Percentiles rank a stretch among this genome's conserved stretches.
Evolutionary conservation across 2,329 filamentous ascomycete species (phyloP).

Genomic region (Epichloe aotearoae): DNA sequence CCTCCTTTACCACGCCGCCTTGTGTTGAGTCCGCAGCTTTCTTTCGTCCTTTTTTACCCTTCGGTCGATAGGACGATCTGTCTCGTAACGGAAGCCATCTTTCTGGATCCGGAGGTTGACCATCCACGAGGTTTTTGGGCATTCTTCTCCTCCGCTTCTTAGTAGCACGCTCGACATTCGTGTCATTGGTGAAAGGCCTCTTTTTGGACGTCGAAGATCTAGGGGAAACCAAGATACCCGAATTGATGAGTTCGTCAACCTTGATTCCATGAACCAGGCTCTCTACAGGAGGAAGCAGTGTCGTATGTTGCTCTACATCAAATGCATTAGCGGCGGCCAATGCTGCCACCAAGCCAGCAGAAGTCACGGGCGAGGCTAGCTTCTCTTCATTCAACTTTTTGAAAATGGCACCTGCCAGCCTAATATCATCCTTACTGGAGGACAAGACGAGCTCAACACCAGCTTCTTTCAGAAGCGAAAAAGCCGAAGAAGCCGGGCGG

Average conservation of each 20-base stretch:
- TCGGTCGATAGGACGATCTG: slow-evolving; percentile 75
- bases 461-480: slow-evolving; percentile 66
- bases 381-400: slow-evolving; percentile 53
- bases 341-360: slow-evolving; percentile 77
- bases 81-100: slow-evolving; percentile 87
- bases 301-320: slow-evolving; percentile 40
- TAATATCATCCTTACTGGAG: slow-evolving; percentile 51
- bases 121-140: slow-evolving; percentile 62
- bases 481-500: slow-evolving; percentile 31
- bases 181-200: slow-evolving; percentile 25
- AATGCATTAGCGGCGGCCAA: slow-evolving; percentile 49
- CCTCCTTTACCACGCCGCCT: slow-evolving; percentile 67
- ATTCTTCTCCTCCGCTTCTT: slow-evolving; percentile 49
- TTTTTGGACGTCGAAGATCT: slow-evolving; percentile 33
- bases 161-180: slow-evolving; percentile 26
- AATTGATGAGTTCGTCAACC: slow-evolving; percentile 47
- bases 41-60: slow-evolving; percentile 81
- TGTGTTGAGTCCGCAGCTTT: slow-evolving; percentile 68
- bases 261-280: slow-evolving; percentile 49
- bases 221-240: slow-evolving; percentile 41
- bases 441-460: slow-evolving; percentile 74
- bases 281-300: slow-evolving; percentile 47
- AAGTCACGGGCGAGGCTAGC: slow-evolving; percentile 53
- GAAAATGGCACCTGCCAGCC: slow-evolving; percentile 67
- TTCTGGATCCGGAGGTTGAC: slow-evolving; percentile 76